Conservation (phyloP, 176 grass and related monocot species). For the Elaeis guineensis region DNA sequence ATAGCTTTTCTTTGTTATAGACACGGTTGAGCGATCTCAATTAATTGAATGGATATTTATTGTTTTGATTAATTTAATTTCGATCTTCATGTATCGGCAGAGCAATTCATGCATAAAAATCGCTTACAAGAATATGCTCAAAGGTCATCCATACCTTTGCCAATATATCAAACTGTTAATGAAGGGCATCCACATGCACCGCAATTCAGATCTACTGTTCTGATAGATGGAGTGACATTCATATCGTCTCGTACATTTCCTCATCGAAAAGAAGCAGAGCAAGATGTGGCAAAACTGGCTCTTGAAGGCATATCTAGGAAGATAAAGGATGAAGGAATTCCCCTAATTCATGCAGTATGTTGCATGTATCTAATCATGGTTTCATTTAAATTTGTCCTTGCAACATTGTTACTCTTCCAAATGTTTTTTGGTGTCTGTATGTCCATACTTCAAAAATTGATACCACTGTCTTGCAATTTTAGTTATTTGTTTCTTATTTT, state of each 20-base stretch:
- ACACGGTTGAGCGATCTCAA: no score
- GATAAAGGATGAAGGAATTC: conserved; percentile 5
- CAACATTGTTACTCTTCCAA: no score
- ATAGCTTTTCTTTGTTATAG: no score
- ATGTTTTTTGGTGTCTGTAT: no score
- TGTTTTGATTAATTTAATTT: not conserved
- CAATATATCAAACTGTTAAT: conserved; percentile 25
- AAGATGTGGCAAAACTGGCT: conserved; percentile 39
- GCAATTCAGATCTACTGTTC: conserved; percentile 36
- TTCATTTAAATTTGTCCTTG: no score
- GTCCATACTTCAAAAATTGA: no score
- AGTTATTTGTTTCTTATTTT: no score
- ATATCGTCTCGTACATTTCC: conserved; percentile 23
- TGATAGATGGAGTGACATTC: conserved; percentile 30
- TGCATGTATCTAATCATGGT: not conserved
- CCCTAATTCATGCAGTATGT: conserved; percentile 41
- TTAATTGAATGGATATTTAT: no score
- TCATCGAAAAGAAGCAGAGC: conserved; percentile 52
- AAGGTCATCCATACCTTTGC: not conserved
- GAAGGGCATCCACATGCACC: conserved; percentile 26
- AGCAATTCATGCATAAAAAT: conserved; percentile 32
- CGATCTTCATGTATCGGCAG: conserved; percentile 20
- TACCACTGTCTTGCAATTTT: no score
- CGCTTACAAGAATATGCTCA: conserved; percentile 27
- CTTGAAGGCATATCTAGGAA: conserved; percentile 28